phyloP scores from a whole-genome alignment of 2,329 filamentous ascomycete species.

The Cytospora mali region DNA sequence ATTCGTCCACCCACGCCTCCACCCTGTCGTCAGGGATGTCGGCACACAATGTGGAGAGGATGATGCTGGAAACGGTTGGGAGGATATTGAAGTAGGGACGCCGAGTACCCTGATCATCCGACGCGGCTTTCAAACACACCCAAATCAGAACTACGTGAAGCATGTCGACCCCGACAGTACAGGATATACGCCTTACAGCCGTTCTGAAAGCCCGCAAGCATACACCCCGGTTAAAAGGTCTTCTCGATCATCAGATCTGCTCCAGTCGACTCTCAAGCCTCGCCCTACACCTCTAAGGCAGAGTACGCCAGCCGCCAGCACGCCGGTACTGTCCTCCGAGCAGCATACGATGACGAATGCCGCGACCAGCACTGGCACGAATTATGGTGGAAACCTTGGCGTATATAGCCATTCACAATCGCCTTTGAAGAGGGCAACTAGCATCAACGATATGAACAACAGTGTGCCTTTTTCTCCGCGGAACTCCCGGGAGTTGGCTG shows the following conservation, averaged over 20 bases:
- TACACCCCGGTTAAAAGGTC: slow-evolving; percentile 44
- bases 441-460: slow-evolving; percentile 60
- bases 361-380: slow-evolving; percentile 35
- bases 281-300: slow-evolving; percentile 37
- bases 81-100: slow-evolving; percentile 53
- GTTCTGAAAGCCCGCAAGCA: slow-evolving; percentile 44
- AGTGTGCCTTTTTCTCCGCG: slow-evolving; percentile 50
- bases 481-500: slow-evolving; percentile 65
- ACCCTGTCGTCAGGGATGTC: slow-evolving; percentile 75
- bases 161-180: slow-evolving; percentile 69
- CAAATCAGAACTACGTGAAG: slow-evolving; percentile 77
- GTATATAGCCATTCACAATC: slow-evolving; percentile 80
- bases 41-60: slow-evolving; percentile 72
- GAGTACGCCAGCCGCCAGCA: slow-evolving; percentile 15
- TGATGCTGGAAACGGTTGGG: slow-evolving; percentile 46
- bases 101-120: slow-evolving; percentile 68
- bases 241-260: slow-evolving; percentile 39
- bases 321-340: slow-evolving; percentile 12
- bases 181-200: slow-evolving; percentile 39
- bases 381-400: slow-evolving; percentile 74
- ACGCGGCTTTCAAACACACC: slow-evolving; percentile 75
- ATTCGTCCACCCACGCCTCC: slow-evolving; percentile 87
- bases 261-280: slow-evolving; percentile 29
- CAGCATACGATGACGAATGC: slow-evolving; percentile 10
- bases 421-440: slow-evolving; percentile 76